Base-by-base conservation (phyloP, 2,329 filamentous ascomycete genomes). In the Nothopassalora personata region DNA sequence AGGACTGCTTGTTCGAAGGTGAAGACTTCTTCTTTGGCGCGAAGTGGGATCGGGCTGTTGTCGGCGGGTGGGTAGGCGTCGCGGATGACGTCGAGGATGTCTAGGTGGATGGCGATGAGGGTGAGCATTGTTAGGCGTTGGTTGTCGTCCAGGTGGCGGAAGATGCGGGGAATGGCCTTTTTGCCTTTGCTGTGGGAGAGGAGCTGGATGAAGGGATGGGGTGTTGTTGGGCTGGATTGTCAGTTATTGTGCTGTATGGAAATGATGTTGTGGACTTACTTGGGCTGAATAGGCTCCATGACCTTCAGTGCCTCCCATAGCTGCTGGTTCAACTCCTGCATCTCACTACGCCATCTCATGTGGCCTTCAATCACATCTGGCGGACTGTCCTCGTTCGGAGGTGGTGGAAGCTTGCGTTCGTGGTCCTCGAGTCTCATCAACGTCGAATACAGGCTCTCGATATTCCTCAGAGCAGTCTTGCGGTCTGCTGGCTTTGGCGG, bases 361-460 rank as follows among this genome's bases (percentile, higher is more conserved):
- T 95, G 89, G 64, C 81, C 79, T 65, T 90, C 85, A 56, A 90
- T 84, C 23, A 87, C 81, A 59, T 88, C 88, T 9, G 85, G 80
- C 57, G 90, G 85, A 58, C 79, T 81, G 55, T 82, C 82, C 66
- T 85, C 86, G 52, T 83, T 81, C 27, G 86, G 80, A 66, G 77
- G 88, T 23, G 84, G 84, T 1, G 88, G 92, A 73, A 94, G 86
- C 51, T 85, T 85, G 57, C 94, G 87, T 69, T 94, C 89, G 68
- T 96, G 90, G 64, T 97, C 92, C 74, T 99, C 94, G 77, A 97
- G 87, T 70, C 88, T 85, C 91, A 99, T 96, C 65, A 99, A 76
- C 0, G 87, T 91, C 53, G 83, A 81, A 74, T 97, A 99, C 15
- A 97, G 89, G 63, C 83, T 85, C 74, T 99, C 94, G 54, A 97